phyloP scores from a whole-genome alignment of 169 alveolate genomes.

The Neospora caninum region DNA sequence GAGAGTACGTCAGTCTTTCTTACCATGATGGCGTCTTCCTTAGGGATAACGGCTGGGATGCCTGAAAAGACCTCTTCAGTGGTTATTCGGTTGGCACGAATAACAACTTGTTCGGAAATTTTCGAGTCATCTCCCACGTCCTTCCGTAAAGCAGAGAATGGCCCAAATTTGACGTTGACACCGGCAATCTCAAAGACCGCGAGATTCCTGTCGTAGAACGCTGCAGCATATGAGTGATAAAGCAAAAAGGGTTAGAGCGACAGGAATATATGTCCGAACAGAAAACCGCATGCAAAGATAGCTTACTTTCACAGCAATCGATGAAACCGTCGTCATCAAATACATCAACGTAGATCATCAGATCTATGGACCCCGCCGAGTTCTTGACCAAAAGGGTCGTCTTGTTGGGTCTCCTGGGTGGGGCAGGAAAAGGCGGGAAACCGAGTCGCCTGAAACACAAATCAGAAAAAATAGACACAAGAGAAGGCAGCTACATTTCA shows the following conservation, averaged over 20 bases:
- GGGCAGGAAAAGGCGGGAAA: conserved; percentile 60
- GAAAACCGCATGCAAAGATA: neutral
- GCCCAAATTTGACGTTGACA: conserved; percentile 44
- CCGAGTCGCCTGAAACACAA: conserved; percentile 47
- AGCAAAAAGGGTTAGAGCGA: neutral
- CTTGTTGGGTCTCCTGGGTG: conserved; percentile 37
- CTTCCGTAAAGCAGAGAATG: neutral
- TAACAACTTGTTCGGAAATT: conserved; percentile 50
- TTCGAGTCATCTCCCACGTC: conserved; percentile 35
- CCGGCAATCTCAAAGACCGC: conserved; percentile 49
- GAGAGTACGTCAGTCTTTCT: neutral
- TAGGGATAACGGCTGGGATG: conserved; percentile 30
- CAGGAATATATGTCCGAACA: neutral
- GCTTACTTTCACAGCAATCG: conserved; percentile 55
- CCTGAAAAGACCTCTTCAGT: conserved; percentile 44
- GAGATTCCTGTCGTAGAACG: conserved; percentile 27
- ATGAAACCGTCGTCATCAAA: conserved; percentile 61
- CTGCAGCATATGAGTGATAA: neutral
- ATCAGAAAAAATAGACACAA: neutral
- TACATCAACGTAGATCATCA: conserved; percentile 47
- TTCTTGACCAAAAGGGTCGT: conserved; percentile 19
- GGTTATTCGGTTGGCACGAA: conserved; percentile 41
- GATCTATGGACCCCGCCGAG: conserved; percentile 34
- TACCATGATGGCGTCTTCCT: conserved; percentile 31
- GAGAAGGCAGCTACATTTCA: neutral